A percentile compares a stretch with the other conserved stretches of the same genome.
Conservation (phyloP, 371 early-diverging fungal genomes). For the Mucor circinelloides region DNA sequence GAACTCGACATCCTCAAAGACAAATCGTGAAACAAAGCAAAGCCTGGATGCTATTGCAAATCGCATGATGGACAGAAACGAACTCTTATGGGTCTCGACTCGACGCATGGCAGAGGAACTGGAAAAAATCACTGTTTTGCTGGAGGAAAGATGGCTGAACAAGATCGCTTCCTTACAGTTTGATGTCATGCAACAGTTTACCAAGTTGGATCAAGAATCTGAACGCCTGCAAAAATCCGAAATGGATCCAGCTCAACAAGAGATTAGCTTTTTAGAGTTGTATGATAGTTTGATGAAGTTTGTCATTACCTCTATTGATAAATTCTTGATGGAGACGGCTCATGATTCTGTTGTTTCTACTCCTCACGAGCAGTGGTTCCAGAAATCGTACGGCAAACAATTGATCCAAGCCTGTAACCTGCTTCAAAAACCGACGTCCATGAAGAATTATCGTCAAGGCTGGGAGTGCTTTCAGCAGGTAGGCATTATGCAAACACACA, state of each 20-base stretch:
- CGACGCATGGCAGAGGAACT: conserved; percentile 67
- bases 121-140: conserved; percentile 74
- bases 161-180: conserved; percentile 66
- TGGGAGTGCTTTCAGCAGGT: conserved; percentile 67
- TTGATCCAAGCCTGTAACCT: conserved; percentile 53
- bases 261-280: conserved; percentile 53
- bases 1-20: conserved; percentile 56
- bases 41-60: conserved; percentile 45
- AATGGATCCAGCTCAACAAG: conserved; percentile 40
- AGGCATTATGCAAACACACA: background rate
- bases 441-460: conserved; percentile 55
- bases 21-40: conserved; percentile 44
- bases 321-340: conserved; percentile 42
- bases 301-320: conserved; percentile 58
- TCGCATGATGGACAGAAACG: conserved; percentile 46
- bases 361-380: conserved; percentile 74
- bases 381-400: conserved; percentile 51
- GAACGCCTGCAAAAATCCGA: conserved; percentile 32
- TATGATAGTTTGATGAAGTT: conserved; percentile 65
- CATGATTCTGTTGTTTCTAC: conserved; percentile 43
- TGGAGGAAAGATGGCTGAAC: conserved; percentile 84
- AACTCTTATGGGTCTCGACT: conserved; percentile 60
- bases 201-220: conserved; percentile 59
- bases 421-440: conserved; percentile 56
- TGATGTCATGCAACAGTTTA: conserved; percentile 59